Evolutionary conservation across 345 rosid genomes (phyloP), one percentile per base, ranked within the genome.

Genomic region (Angophora floribunda): DNA sequence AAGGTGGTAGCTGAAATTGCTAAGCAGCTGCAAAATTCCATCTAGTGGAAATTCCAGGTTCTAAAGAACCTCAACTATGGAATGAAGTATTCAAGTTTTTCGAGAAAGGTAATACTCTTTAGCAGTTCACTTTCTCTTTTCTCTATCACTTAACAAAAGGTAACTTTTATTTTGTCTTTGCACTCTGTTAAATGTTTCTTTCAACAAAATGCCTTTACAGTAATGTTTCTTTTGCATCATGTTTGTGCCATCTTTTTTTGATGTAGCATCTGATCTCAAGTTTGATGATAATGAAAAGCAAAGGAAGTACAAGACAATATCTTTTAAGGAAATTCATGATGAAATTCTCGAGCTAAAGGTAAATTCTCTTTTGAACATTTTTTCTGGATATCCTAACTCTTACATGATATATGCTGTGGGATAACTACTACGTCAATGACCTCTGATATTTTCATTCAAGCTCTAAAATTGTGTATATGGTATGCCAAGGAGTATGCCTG

Each of bases 61-160:
- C 96, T 90, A 94, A 94, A 91, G 99, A 96, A 89, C 98, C 99
- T 90, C 98, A 98, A 90, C 93, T 97, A 30, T 98, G 99, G 99
- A 91, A 91, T 90, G 99, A 97, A 61, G 91, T 98, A 86, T 93
- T 94, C 90, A 97, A 94, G 94, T 97, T 98, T 90, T 96, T 91
- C 89, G 98, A 94, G 89, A 98, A 92, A 91, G 99, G 99, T 97
- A 65, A 85, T 61, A 30, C 84, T 19, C 26, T 52, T 19, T 51
- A 86, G 51, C 28, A 59, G 28, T 36, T 19, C 2, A 36, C 7
- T 75, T 19, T 75, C 26, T 75, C 49, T 41, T 75, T 75, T 19
- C 47, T 75, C 22, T 41, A 1, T 75, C 82, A 75, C 7, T n/a
- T n/a, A n/a, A n/a, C 30, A 16, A 7, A 24, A 86, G 52, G 79